Percentiles rank a stretch among this genome's conserved stretches.
These are phyloP conservation scores for Psilocybe azurescens DNA, from an alignment of 768 basidiomycete species.

Conservation along the genomic window DNA sequence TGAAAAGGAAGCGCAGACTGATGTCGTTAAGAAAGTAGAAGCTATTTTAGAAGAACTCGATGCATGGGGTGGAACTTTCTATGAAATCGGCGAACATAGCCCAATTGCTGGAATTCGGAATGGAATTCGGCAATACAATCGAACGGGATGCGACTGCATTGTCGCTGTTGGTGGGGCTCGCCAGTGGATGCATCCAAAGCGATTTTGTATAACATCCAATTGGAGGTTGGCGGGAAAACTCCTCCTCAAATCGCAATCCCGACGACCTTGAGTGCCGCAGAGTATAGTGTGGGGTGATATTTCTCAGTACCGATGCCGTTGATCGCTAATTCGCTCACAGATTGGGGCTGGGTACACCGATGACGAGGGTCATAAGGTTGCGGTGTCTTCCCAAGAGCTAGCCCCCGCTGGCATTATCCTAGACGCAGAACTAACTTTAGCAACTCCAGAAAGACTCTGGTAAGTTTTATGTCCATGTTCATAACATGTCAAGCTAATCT, in stretches of 20 bases:
- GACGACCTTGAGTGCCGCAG: constrained; percentile 81
- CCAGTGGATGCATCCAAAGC: constrained; percentile 82
- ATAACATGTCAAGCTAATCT: constrained; percentile 5
- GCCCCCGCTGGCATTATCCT: constrained; percentile 77
- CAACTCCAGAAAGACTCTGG: constrained; percentile 80
- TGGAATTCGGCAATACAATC: constrained; percentile 59
- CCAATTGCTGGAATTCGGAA: constrained; percentile 69
- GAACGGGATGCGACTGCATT: constrained; percentile 67
- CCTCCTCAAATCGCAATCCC: constrained; percentile 79
- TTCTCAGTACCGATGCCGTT: neutral
- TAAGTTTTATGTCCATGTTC: constrained; percentile 31
- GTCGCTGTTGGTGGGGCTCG: constrained; percentile 83
- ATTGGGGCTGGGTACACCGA: constrained; percentile 73
- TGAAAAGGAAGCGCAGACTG: constrained; percentile 48
- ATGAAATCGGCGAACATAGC: constrained; percentile 74
- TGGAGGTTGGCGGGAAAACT: constrained; percentile 56
- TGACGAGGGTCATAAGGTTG: constrained; percentile 70
- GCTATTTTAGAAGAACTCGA: constrained; percentile 56
- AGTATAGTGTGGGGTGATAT: constrained; percentile 58
- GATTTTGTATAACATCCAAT: constrained; percentile 65
- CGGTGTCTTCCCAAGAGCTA: constrained; percentile 58
- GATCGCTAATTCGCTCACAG: constrained; percentile 35
- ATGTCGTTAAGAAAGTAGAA: constrained; percentile 61
- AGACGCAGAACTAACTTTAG: constrained; percentile 75
- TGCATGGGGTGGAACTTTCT: constrained; percentile 73